A percentile compares a stretch with the other conserved stretches of the same genome.
phyloP scores from a whole-genome alignment of 164 flowering plant genomes.

The Chloranthus sessilifolius region DNA sequence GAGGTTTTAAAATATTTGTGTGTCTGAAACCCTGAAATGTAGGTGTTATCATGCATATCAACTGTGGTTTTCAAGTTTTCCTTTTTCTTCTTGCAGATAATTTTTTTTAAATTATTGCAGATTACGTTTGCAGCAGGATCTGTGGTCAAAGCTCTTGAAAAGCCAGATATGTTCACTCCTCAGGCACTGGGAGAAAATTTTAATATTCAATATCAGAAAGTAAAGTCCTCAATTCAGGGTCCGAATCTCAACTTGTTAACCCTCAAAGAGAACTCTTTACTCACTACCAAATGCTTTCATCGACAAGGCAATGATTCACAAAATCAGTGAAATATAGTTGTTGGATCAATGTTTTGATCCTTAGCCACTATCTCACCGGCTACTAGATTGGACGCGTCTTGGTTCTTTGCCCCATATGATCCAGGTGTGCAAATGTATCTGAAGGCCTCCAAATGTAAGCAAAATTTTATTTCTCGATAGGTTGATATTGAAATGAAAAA shows the following conservation, averaged over 20 bases:
- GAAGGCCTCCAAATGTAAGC: no score
- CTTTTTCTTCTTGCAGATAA: not conserved
- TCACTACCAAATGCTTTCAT: constrained; percentile 5
- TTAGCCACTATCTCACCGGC: no score
- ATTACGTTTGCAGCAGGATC: constrained; percentile 25
- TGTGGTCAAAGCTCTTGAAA: constrained; percentile 23
- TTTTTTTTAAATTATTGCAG: constrained; percentile 14
- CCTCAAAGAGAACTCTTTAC: constrained; percentile 3
- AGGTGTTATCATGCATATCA: not conserved
- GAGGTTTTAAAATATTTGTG: not conserved
- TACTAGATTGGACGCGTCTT: no score
- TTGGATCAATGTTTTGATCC: no score
- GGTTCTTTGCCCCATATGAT: no score
- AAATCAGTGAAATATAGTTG: constrained; percentile 1
- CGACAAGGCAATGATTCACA: constrained; percentile 8
- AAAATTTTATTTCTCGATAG: no score
- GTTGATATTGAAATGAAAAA: no score
- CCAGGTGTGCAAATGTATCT: no score
- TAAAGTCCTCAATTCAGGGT: constrained; percentile 15
- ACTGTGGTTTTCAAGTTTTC: not conserved
- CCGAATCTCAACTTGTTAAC: constrained; percentile 9
- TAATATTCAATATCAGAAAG: constrained; percentile 19
- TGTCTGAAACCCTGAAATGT: not conserved
- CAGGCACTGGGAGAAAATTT: constrained; percentile 25
- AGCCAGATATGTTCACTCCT: constrained; percentile 26